Base-by-base conservation (phyloP, 106 monocot genomes). In the Allium sativum region DNA sequence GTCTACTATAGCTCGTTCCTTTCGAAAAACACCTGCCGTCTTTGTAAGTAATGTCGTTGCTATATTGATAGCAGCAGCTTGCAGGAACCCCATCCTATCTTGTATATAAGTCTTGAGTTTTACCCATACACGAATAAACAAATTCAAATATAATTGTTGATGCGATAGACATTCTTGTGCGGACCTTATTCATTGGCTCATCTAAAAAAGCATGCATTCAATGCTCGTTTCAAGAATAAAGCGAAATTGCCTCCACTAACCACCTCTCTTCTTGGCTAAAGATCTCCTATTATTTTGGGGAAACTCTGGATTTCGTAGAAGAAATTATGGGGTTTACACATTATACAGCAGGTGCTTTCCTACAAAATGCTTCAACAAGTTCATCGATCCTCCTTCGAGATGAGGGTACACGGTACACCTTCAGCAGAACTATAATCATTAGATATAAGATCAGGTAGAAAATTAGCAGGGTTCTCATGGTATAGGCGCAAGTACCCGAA, bases 191-290 rank as follows among this genome's bases (percentile, higher is more conserved):
- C 70, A 90, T 95, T 52, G 95, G 95, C 61, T 86, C 84, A 81
- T 95, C 95, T 64, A 90, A 83, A 68, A 71, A 95, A 68, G 95
- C 95, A 86, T 95, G 95, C 79, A 87, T 79, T 90, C 95, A n/a
- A 95, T 68, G 95, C 95, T 56, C 90, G 72, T 75, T 95, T 95
- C 55, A 95, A 87, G 17, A 95, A 87, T 75, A 95, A n/a, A 66
- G 61, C 86, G 62, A 48, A 95, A 95, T 51, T 90, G 90, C 55
- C 79, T 86, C 90, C 90, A 95, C 94, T 86, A 95, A 68, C 81
- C 77, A 70, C 67, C 72, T 60, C 63, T 79, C 21, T 64, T 67
- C 65, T 80, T 95, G 18, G 60, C 71, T 16, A 75, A 19, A 40
- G 69, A 43, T 78, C 77, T 95, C 62, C 44, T 56, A 47, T 46